Evolutionary conservation across 108 stramenopile species (phyloP).

Genomic region (Aureococcus anophagefferens): DNA sequence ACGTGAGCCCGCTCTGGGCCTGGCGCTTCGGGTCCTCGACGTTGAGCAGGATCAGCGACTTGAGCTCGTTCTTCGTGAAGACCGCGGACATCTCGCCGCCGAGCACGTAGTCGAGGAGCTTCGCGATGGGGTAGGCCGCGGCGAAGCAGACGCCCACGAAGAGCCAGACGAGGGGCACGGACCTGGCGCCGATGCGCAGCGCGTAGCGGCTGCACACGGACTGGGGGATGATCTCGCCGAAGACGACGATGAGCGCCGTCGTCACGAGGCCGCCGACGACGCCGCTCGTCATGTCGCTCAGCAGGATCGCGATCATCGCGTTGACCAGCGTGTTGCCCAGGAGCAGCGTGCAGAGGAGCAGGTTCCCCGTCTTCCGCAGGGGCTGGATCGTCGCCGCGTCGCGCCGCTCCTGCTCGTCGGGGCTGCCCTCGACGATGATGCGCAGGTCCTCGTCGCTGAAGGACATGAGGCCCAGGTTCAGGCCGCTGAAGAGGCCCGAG

Average conservation of each 20-base stretch:
- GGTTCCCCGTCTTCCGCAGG: conserved; percentile 42
- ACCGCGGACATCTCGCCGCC: conserved; percentile 84
- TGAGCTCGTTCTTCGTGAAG: conserved; percentile 74
- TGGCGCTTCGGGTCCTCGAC: conserved; percentile 37
- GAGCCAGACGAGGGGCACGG: conserved; percentile 74
- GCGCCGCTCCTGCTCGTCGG: not conserved
- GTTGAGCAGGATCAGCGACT: conserved; percentile 79
- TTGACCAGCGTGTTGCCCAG: conserved; percentile 52
- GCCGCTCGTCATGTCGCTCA: conserved; percentile 75
- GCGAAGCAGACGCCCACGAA: conserved; percentile 61
- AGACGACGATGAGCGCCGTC: conserved; percentile 72
- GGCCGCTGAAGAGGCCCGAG: conserved; percentile 20
- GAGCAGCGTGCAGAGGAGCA: conserved; percentile 53
- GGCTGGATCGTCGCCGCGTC: conserved; percentile 27
- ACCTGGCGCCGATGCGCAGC: conserved; percentile 64
- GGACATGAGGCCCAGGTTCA: conserved; percentile 36
- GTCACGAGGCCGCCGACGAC: conserved; percentile 72
- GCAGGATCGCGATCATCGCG: conserved; percentile 40
- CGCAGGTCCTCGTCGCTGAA: conserved; percentile 43
- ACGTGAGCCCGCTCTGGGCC: conserved; percentile 50
- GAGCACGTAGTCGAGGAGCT: conserved; percentile 55
- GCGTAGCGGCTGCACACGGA: conserved; percentile 83
- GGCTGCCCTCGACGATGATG: conserved; percentile 13
- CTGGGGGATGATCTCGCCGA: conserved; percentile 97
- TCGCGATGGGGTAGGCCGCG: conserved; percentile 65